A percentile compares a stretch with the other conserved stretches of the same genome.
Conservation (phyloP, 169 alveolate species). For the Babesia caballi region DNA sequence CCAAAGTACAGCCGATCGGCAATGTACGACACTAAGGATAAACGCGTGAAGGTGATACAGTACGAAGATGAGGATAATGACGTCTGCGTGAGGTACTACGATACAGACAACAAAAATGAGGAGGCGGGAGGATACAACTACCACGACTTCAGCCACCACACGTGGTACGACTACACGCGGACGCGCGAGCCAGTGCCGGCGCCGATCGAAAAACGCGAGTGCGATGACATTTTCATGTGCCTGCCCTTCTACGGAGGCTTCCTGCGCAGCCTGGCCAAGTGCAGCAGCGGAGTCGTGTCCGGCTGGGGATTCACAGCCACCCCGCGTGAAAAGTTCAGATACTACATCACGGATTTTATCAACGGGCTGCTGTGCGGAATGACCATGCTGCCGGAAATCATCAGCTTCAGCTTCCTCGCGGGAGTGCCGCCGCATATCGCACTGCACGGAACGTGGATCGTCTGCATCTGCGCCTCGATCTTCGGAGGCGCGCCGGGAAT, state of each 20-base stretch:
- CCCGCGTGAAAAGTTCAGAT: constrained; percentile 51
- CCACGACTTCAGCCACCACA: constrained; percentile 61
- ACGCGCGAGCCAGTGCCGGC: constrained; percentile 48
- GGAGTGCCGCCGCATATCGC: constrained; percentile 78
- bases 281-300: constrained; percentile 27
- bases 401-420: constrained; percentile 78
- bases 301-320: constrained; percentile 51
- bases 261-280: constrained; percentile 28
- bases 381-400: constrained; percentile 80
- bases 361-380: constrained; percentile 76
- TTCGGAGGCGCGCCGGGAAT: constrained; percentile 81
- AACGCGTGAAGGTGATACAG: constrained; percentile 37
- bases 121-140: constrained; percentile 53
- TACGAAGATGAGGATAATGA: constrained; percentile 46
- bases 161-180: constrained; percentile 66
- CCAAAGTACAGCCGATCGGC: neutral
- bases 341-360: constrained; percentile 71
- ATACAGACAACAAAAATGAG: constrained; percentile 16
- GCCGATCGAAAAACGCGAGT: constrained; percentile 36
- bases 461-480: constrained; percentile 72
- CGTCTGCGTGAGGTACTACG: constrained; percentile 49
- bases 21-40: too few species aligned
- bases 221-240: constrained; percentile 56
- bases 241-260: constrained; percentile 52
- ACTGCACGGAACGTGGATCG: constrained; percentile 77